Conservation (phyloP, 2,329 filamentous ascomycete species). For the Fusarium kyushuense region DNA sequence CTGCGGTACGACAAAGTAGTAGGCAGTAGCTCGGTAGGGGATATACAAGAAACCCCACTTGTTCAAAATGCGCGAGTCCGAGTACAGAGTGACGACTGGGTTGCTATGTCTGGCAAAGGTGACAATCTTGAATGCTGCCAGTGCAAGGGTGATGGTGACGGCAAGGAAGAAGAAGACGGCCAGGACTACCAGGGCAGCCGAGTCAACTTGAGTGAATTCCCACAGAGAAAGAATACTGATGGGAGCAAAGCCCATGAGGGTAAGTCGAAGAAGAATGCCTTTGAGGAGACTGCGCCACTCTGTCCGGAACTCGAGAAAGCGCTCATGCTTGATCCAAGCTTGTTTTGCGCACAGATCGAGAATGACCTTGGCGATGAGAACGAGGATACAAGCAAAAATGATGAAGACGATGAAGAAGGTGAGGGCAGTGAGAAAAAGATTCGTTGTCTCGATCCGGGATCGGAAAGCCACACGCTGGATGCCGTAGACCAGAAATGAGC, state of each 20-base stretch:
- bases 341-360: slow-evolving; percentile 81
- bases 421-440: slow-evolving; percentile 92
- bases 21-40: slow-evolving; percentile 93
- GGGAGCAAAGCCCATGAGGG: slow-evolving; percentile 90
- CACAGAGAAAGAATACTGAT: slow-evolving; percentile 91
- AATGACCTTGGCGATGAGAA: slow-evolving; percentile 81
- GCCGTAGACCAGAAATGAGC: slow-evolving; percentile 76
- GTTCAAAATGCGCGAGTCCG: slow-evolving; percentile 89
- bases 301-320: slow-evolving; percentile 92
- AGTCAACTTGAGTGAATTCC: slow-evolving; percentile 90
- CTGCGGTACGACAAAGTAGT: slow-evolving; percentile 90
- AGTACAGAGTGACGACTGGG: slow-evolving; percentile 95
- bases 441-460: slow-evolving; percentile 85
- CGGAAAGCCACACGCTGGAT: slow-evolving; percentile 93
- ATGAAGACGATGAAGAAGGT: slow-evolving; percentile 90
- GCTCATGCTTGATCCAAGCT: slow-evolving; percentile 82
- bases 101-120: slow-evolving; percentile 95
- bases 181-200: slow-evolving; percentile 83
- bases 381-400: slow-evolving; percentile 76
- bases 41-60: slow-evolving; percentile 99
- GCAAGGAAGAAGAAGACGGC: slow-evolving; percentile 90
- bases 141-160: slow-evolving; percentile 79
- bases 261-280: slow-evolving; percentile 90
- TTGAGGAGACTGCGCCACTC: slow-evolving; percentile 93
- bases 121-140: slow-evolving; percentile 90